Evolutionary conservation across 192 early-diverging fungal genomes (phyloP).

Genomic region (Linnemannia exigua): DNA sequence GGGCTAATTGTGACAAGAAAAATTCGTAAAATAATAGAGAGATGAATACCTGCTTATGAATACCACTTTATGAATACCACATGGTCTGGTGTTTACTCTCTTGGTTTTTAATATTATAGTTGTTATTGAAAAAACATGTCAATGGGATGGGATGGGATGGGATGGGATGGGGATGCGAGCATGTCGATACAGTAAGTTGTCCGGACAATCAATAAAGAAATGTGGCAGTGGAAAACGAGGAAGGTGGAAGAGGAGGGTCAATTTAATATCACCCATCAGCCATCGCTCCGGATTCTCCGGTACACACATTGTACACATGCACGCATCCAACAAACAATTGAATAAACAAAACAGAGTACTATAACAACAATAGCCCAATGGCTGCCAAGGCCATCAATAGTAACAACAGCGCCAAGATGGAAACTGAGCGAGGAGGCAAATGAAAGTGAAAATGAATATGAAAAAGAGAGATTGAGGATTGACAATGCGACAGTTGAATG

Average conservation of each 20-base stretch:
- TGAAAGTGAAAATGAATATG: not conserved
- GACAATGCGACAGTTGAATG: not conserved
- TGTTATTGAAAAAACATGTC: not conserved
- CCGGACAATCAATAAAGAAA: not conserved
- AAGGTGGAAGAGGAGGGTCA: not conserved
- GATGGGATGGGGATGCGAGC: not conserved
- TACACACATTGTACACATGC: not conserved
- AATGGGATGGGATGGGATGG: no score
- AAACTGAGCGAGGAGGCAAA: not conserved
- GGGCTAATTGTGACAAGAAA: slow-evolving; percentile 7
- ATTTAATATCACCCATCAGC: not conserved
- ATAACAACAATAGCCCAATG: not conserved
- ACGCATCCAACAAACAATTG: not conserved
- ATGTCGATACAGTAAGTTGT: not conserved
- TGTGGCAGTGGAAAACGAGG: not conserved
- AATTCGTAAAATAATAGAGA: not conserved
- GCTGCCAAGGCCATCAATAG: not conserved
- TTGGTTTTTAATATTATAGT: not conserved
- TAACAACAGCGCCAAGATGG: not conserved
- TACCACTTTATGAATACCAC: slow-evolving; percentile 8
- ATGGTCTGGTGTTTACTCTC: not conserved
- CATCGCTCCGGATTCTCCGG: not conserved
- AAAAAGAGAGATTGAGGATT: not conserved
- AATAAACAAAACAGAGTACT: no score
- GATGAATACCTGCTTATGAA: slow-evolving; percentile 6